Conservation (phyloP, 2,329 filamentous ascomycete species). For the Arthrobotrys conoides region DNA sequence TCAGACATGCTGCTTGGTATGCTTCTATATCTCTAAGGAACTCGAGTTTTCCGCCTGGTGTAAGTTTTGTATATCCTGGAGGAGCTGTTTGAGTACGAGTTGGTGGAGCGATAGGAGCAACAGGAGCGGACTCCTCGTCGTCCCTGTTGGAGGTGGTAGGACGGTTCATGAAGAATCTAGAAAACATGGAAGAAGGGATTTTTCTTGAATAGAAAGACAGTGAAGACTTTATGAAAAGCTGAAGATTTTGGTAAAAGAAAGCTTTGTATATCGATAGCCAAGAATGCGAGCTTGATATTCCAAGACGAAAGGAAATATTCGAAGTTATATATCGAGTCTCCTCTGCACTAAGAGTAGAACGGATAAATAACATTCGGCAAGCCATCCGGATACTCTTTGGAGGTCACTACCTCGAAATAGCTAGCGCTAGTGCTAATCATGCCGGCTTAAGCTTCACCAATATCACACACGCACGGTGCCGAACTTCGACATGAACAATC, state of each 20-base stretch:
- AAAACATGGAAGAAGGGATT: background rate
- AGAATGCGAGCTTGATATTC: background rate
- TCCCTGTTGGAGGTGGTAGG: slow-evolving; percentile 27
- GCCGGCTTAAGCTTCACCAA: background rate
- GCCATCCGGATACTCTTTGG: background rate
- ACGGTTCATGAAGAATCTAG: slow-evolving; percentile 33
- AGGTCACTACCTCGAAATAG: no score
- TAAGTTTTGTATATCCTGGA: slow-evolving; percentile 25
- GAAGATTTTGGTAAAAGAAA: background rate
- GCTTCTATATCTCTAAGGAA: slow-evolving; percentile 47
- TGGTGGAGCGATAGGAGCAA: background rate
- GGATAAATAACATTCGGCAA: no score
- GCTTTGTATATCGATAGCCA: background rate
- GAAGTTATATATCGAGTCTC: background rate
- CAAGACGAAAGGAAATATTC: background rate
- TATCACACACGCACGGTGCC: background rate
- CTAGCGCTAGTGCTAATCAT: no score
- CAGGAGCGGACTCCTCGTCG: slow-evolving; percentile 36
- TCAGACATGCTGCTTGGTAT: slow-evolving; percentile 48
- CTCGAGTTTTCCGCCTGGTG: slow-evolving; percentile 31
- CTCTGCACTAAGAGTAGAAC: background rate
- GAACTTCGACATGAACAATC: background rate
- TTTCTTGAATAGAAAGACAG: background rate
- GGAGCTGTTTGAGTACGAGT: slow-evolving; percentile 15
- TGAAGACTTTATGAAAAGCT: background rate